phyloP scores from a whole-genome alignment of 1,284 basidiomycete species.

The Ustanciosporium gigantosporum region DNA sequence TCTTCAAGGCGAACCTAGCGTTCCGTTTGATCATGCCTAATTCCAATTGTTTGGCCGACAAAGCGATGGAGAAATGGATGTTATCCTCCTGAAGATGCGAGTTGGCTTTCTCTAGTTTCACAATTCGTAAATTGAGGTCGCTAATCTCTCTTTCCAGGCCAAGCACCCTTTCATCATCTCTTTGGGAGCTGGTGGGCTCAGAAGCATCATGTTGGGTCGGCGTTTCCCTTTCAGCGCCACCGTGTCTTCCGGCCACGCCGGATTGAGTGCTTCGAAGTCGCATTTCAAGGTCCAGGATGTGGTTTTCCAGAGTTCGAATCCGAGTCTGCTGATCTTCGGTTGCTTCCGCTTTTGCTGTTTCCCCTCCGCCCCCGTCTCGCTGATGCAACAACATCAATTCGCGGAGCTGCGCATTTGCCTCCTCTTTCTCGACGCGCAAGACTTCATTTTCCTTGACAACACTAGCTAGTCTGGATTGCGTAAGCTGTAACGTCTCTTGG shows the following conservation, averaged over 20 bases:
- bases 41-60: constrained; percentile 45
- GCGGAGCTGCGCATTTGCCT: neutral
- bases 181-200: neutral
- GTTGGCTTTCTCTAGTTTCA: constrained; percentile 44
- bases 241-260: too few relatives aligned
- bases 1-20: constrained; percentile 32
- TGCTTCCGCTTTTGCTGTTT: neutral
- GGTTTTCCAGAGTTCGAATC: neutral
- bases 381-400: neutral
- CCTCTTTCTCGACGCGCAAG: neutral
- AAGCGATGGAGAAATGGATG: constrained; percentile 38
- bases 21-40: constrained; percentile 47
- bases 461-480: neutral
- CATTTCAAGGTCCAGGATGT: constrained; percentile 8
- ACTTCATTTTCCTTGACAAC: constrained; percentile 1
- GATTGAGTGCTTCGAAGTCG: neutral
- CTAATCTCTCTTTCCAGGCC: constrained; percentile 23
- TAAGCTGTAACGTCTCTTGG: constrained; percentile 20
- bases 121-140: constrained; percentile 20
- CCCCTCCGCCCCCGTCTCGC: too few relatives aligned
- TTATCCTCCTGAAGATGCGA: constrained; percentile 45
- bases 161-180: neutral
- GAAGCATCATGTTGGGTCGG: too few relatives aligned
- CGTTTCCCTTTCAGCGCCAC: neutral
- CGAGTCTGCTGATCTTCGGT: neutral